Conservation (phyloP, 2,329 filamentous ascomycete genomes). For the Nothophaeocryptopus gaeumannii region DNA sequence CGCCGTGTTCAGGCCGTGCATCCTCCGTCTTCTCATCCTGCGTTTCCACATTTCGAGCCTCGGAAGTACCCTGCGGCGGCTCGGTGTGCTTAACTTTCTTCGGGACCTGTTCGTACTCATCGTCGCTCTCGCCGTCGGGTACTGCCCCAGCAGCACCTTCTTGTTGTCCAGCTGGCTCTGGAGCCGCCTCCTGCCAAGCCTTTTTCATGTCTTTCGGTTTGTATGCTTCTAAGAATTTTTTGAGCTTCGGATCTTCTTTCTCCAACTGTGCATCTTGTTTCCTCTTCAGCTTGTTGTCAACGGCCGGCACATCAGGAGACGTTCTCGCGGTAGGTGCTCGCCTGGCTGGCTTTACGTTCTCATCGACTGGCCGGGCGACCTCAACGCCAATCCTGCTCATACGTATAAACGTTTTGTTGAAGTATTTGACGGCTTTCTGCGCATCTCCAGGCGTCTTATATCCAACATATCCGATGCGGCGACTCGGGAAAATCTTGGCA, state of each 20-base stretch:
- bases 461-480: conserved; percentile 92
- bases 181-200: conserved; percentile 57
- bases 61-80: conserved; percentile 3
- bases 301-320: conserved; percentile 9
- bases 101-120: conserved; percentile 64
- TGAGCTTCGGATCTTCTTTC: conserved; percentile 70
- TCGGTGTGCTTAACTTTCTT: conserved; percentile 42
- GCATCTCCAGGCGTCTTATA: conserved; percentile 83
- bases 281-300: conserved; percentile 57
- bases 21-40: conserved; percentile 1
- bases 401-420: conserved; percentile 90
- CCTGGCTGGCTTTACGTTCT: conserved; percentile 19
- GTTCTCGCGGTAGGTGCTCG: conserved; percentile 18
- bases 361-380: conserved; percentile 70
- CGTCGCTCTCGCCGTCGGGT: conserved; percentile 59
- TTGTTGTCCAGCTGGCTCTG: background rate
- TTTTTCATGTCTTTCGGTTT: conserved; percentile 52
- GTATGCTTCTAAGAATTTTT: conserved; percentile 85
- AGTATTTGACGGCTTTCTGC: conserved; percentile 81
- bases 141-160: conserved; percentile 26
- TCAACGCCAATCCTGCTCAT: conserved; percentile 94
- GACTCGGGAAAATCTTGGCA: conserved; percentile 82
- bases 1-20: background rate
- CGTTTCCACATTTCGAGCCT: too few species aligned
- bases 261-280: conserved; percentile 56